Evolutionary conservation across 78 protist species (phyloP).

Genomic region (Cyanophora paradoxa): DNA sequence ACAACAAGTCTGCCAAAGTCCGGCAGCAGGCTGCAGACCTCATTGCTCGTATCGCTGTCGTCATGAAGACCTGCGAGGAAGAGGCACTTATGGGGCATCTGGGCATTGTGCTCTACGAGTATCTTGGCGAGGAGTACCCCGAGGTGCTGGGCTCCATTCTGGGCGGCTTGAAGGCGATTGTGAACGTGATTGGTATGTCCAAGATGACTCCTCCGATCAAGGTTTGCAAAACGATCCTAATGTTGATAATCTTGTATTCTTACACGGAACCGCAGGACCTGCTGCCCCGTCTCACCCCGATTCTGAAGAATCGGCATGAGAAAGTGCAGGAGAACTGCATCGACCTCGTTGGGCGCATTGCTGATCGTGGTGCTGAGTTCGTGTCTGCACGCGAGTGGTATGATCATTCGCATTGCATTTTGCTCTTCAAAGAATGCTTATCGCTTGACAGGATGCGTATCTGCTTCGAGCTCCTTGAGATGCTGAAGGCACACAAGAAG

Average conservation of each 20-base stretch:
- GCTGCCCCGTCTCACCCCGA: constrained; percentile 88
- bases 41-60: constrained; percentile 83
- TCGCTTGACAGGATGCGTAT: too few species aligned
- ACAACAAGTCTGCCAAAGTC: constrained; percentile 75
- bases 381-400: constrained; percentile 94
- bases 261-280: too few species aligned
- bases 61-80: constrained; percentile 82
- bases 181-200: constrained; percentile 86
- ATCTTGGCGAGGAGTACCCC: constrained; percentile 97
- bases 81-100: constrained; percentile 77
- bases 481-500: constrained; percentile 91
- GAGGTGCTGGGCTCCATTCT: constrained; percentile 92
- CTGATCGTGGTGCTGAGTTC: constrained; percentile 55
- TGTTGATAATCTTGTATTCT: too few species aligned
- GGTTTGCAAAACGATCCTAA: neutral
- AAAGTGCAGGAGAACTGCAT: constrained; percentile 88
- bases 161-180: constrained; percentile 87
- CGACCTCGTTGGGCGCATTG: constrained; percentile 95
- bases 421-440: too few species aligned
- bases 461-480: constrained; percentile 93
- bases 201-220: constrained; percentile 92
- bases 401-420: too few species aligned
- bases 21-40: constrained; percentile 94
- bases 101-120: constrained; percentile 86
- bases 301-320: constrained; percentile 94